Base-by-base conservation (phyloP, 495 filamentous ascomycete species). In the Achaetomiella virescens region DNA sequence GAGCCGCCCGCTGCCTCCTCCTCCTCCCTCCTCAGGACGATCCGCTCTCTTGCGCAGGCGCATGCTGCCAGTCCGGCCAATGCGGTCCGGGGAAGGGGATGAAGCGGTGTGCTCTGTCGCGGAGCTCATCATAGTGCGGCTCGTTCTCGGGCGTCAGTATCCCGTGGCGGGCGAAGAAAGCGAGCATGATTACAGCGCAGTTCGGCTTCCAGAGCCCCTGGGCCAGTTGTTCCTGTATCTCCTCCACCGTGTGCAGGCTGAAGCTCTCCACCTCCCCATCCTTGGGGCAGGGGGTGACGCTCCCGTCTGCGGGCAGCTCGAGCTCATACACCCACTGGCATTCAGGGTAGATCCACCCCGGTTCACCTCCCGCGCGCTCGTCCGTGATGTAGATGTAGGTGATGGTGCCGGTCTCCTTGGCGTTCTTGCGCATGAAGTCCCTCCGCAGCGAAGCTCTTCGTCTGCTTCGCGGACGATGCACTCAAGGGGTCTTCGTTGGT, bases 221-320 rank as follows among this genome's bases (percentile, higher is more conserved):
- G 1, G 78, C 80, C 57, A 99, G 63, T 17, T 85, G 83, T 53
- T 80, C 75, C 74, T 85, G 75, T 3, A 92, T 84, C 66, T 95
- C 81, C 4, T 87, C 80, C 36, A 97, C 78, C 2, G 78, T 85
- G 76, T 78, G 80, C 58, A 97, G 72, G 61, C 81, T 78, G 70
- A 99, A 99, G 33, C 82, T 82, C 64, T 91, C 85, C 6, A 97
- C 93, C 74, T 97, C 93, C 42, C 84, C 81, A 62, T 97, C 95
- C 27, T 85, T 80, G 2, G 93, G 91, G 63, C 75, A 77, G 6
- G 87, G 89, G 17, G 80, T 68, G 9, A 91, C 78, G 36, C 60
- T 66, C 10, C 57, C 60, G 42, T 81, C 82, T 8, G 78, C 72
- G 10, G 82, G 78, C 38, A 97, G 72, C 66, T 90, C 87, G 36